Evolutionary conservation across 2,329 filamentous ascomycete species (phyloP), one percentile per base, ranked within the genome.

Genomic region (Calonectria hawksworthii): DNA sequence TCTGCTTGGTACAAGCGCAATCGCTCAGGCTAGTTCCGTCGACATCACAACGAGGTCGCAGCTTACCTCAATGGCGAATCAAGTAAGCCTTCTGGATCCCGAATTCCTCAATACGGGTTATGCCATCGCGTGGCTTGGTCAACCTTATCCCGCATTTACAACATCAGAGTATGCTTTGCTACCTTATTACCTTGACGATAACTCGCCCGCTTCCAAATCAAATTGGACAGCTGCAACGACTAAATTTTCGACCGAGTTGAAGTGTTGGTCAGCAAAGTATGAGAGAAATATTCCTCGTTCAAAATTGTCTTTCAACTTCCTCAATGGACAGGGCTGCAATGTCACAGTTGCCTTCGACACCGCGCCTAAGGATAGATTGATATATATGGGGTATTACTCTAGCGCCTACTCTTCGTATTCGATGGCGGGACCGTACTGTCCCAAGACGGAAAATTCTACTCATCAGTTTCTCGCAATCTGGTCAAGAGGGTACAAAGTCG

Each of bases 101-200:
- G 78, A 83, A 0, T 85, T 90, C 14, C 76, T 88, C 0, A 87
- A 90, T 11, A 86, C 83, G 0, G 86, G 86, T 0, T 90, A 90
- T 68, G 87, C 85, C 0, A 85, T 89, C 0, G 83, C 83, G 0
- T 89, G 87, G 86, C 81, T 91, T 0, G 85, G 85, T 0, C 89
- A 91, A 21, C 80, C 80, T 0, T 78, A 86, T 0, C 89, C 89
- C 0, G 41, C 81, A 0, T 92, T 87, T 68, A 90, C 87, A 38
- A 86, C 86, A 0, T 34, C 81, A 0, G 80, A 89, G 0, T 89
- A 86, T 30, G 85, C 86, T 0, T 68, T 90, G 0, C 81, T 87
- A 0, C 89, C 89, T 0, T 90, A 90, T 61, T 76, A 80, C 1
- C 76, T 83, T 0, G n/a, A 73, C 0, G 16, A 76, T 0, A 56